Evolutionary conservation across 164 flowering plant genomes (phyloP).

Genomic region (Vitis cinerea): DNA sequence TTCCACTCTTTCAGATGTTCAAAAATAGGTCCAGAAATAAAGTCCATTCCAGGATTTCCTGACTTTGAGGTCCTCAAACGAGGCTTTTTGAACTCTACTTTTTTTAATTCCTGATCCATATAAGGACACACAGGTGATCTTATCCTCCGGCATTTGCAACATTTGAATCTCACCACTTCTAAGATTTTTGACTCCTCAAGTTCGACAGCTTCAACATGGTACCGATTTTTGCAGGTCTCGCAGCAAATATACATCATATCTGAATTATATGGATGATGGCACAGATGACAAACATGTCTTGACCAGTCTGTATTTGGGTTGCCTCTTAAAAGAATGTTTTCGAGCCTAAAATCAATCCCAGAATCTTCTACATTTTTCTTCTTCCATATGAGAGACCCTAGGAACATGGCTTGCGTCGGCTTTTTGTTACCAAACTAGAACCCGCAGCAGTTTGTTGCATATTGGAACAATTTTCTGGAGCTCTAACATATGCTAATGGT

Average conservation of each 20-base stretch:
- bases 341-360: slow-evolving; percentile 51
- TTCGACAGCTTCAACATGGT: slow-evolving; percentile 85
- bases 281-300: slow-evolving; percentile 54
- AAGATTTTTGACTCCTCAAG: slow-evolving; percentile 67
- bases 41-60: slow-evolving; percentile 20
- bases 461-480: slow-evolving; percentile 20
- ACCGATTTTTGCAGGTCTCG: slow-evolving; percentile 72
- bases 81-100: slow-evolving; percentile 26
- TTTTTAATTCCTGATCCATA: slow-evolving; percentile 21
- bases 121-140: slow-evolving; percentile 69
- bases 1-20: slow-evolving; percentile 27
- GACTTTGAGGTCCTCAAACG: slow-evolving; percentile 30
- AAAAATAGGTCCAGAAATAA: slow-evolving; percentile 22
- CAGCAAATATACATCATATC: slow-evolving; percentile 78
- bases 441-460: slow-evolving; percentile 22
- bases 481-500: slow-evolving; percentile 19
- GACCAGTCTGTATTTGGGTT: slow-evolving; percentile 17
- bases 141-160: slow-evolving; percentile 85
- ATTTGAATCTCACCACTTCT: slow-evolving; percentile 75
- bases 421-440: slow-evolving; percentile 28
- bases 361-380: slow-evolving; percentile 43
- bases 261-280: slow-evolving; percentile 67
- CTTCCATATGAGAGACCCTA: slow-evolving; percentile 76
- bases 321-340: slow-evolving; percentile 56
- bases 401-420: slow-evolving; percentile 11